phyloP scores from a whole-genome alignment of 192 early-diverging fungal species.

The Allomyces javanicus region DNA sequence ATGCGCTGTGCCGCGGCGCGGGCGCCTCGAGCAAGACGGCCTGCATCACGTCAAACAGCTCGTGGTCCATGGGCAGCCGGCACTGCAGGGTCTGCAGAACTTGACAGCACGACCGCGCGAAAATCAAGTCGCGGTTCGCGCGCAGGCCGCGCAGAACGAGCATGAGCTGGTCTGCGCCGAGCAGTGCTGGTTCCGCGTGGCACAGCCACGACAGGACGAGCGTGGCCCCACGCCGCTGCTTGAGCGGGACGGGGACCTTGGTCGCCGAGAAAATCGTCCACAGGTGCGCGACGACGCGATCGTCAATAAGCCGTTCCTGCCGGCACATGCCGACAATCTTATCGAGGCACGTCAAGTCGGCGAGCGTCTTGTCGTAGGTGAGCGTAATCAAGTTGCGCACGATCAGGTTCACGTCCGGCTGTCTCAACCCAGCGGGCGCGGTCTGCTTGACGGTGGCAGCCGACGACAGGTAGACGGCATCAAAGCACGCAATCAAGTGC shows the following conservation, averaged over 20 bases:
- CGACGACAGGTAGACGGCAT: conserved; percentile 53
- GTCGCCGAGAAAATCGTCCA: conserved; percentile 34
- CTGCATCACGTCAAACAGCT: conserved; percentile 30
- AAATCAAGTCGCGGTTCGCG: neutral
- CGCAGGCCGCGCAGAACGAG: neutral
- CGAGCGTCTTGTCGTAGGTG: conserved; percentile 65
- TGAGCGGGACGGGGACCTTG: neutral
- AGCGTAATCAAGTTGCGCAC: conserved; percentile 28
- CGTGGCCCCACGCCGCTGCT: neutral
- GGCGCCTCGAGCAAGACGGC: neutral
- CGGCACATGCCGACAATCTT: conserved; percentile 67
- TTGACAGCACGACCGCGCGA: neutral
- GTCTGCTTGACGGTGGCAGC: conserved; percentile 1
- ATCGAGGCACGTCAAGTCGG: conserved; percentile 88
- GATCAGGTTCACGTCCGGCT: conserved; percentile 6
- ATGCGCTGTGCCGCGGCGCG: no score
- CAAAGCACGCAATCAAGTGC: conserved; percentile 58
- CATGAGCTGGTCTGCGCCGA: neutral
- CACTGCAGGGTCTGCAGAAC: neutral
- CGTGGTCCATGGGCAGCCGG: conserved; percentile 32
- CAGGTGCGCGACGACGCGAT: conserved; percentile 50
- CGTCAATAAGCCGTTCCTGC: conserved; percentile 36
- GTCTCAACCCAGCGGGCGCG: neutral
- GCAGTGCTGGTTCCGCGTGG: neutral
- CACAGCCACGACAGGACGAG: neutral